Evolutionary conservation across 176 grass and related monocot species (phyloP).

Genomic region (Tuctoria greenei): DNA sequence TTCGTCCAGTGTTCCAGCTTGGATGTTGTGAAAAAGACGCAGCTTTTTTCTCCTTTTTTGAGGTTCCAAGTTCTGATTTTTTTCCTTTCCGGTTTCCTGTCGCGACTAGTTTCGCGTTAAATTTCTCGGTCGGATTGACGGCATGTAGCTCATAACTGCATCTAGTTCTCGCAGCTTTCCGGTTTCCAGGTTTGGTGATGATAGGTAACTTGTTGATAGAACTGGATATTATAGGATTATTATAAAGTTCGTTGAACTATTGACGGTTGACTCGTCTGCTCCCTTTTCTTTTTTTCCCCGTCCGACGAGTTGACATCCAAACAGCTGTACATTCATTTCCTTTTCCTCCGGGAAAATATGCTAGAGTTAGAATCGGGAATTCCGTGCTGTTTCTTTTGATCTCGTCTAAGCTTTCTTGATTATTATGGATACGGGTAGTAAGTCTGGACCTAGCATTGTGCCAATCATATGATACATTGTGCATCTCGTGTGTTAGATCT

Average conservation of each 20-base stretch:
- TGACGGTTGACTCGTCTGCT: conserved; percentile 28
- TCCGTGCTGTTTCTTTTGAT: neutral
- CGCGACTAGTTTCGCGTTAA: neutral
- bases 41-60: conserved; percentile 22
- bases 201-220: neutral
- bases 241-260: conserved; percentile 32
- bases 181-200: conserved; percentile 31
- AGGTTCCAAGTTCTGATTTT: neutral
- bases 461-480: neutral
- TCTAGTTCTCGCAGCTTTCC: neutral
- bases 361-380: neutral
- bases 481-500: conserved; percentile 20
- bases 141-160: conserved; percentile 16
- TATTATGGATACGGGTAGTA: neutral
- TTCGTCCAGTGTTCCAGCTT: neutral
- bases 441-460: conserved; percentile 7
- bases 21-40: neutral
- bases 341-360: neutral
- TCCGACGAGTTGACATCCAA: neutral
- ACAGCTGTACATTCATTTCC: conserved; percentile 6
- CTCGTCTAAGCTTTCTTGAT: neutral
- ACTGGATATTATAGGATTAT: conserved; percentile 35
- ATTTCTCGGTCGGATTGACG: conserved; percentile 20
- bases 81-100: neutral
- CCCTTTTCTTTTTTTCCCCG: neutral